phyloP scores from a whole-genome alignment of 2,329 filamentous ascomycete species.

The Stagonosporopsis vannaccii region DNA sequence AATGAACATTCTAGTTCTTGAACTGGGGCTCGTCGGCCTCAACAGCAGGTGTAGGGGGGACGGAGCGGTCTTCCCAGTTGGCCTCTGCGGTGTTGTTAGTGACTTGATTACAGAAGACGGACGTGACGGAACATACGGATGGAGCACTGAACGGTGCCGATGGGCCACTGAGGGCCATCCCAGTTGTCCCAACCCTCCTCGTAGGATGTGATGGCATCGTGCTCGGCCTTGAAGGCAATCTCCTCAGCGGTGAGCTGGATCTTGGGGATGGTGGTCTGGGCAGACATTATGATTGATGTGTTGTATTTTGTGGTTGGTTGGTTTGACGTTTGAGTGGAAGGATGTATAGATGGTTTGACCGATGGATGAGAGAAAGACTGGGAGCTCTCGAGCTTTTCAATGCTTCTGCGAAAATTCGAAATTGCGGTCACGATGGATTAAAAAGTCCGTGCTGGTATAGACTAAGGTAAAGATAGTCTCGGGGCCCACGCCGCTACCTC shows the following conservation, averaged over 20 bases:
- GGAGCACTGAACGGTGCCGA: slow-evolving; percentile 33
- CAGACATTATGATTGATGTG: slow-evolving; percentile 15
- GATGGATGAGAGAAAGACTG: slow-evolving; percentile 4
- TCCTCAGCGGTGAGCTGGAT: slow-evolving; percentile 23
- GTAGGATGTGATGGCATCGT: slow-evolving; percentile 32
- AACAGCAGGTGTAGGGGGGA: slow-evolving; percentile 17
- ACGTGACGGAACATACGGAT: slow-evolving; percentile 23
- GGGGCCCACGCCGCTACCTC: slow-evolving; percentile 19
- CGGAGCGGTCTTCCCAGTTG: slow-evolving; percentile 21
- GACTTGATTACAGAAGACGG: neutral
- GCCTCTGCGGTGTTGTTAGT: slow-evolving; percentile 14
- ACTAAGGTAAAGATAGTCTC: slow-evolving; percentile 22
- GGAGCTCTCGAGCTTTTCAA: slow-evolving; percentile 17
- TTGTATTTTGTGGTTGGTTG: slow-evolving; percentile 2
- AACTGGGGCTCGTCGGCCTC: slow-evolving; percentile 21
- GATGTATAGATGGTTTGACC: slow-evolving; percentile 11
- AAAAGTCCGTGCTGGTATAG: slow-evolving; percentile 19
- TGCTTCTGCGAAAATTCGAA: slow-evolving; percentile 18
- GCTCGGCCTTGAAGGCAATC: slow-evolving; percentile 33
- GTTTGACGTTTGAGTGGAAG: slow-evolving; percentile 8
- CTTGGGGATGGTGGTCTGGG: slow-evolving; percentile 16
- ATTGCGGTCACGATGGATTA: slow-evolving; percentile 18
- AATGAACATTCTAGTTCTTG: slow-evolving; percentile 15
- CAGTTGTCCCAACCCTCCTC: slow-evolving; percentile 38
- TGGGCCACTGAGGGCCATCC: slow-evolving; percentile 36